Conservation (phyloP, 2,329 filamentous ascomycete genomes). For the Colletotrichum tamarilloi region DNA sequence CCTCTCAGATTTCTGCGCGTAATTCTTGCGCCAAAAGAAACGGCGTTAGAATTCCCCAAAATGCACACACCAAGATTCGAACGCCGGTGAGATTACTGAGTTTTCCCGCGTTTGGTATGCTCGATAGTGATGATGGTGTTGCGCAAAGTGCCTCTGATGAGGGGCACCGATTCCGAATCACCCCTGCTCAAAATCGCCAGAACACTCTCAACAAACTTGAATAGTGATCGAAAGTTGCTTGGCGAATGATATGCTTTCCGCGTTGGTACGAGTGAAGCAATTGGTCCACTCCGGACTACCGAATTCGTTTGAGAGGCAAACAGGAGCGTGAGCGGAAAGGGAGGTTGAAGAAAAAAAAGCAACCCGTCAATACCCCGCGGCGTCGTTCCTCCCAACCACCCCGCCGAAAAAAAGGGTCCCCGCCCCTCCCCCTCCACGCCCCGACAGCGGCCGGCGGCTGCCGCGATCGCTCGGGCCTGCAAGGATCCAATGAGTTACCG, state of each 20-base stretch:
- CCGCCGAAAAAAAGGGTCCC: background rate
- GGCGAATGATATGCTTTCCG: too few species aligned
- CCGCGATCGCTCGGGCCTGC: slow-evolving; percentile 8
- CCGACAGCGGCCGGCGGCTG: slow-evolving; percentile 15
- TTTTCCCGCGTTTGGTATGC: slow-evolving; percentile 1
- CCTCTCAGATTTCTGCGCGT: background rate
- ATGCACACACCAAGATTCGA: too few species aligned
- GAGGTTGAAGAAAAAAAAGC: background rate
- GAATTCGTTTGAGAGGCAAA: background rate
- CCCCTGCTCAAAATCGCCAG: background rate
- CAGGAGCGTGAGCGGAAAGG: background rate
- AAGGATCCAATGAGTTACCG: background rate
- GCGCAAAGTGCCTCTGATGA: background rate
- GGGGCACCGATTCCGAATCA: background rate
- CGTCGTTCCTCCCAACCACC: background rate
- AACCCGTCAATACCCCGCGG: background rate
- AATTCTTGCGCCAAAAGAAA: background rate
- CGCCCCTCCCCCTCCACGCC: background rate
- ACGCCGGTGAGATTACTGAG: too few species aligned
- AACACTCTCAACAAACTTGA: too few species aligned
- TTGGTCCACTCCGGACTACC: background rate
- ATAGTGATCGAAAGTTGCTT: background rate
- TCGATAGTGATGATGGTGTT: background rate
- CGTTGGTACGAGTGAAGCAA: too few species aligned
- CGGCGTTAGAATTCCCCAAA: background rate